Base-by-base conservation (phyloP, 192 early-diverging fungal genomes). In the Radiomyces spectabilis region DNA sequence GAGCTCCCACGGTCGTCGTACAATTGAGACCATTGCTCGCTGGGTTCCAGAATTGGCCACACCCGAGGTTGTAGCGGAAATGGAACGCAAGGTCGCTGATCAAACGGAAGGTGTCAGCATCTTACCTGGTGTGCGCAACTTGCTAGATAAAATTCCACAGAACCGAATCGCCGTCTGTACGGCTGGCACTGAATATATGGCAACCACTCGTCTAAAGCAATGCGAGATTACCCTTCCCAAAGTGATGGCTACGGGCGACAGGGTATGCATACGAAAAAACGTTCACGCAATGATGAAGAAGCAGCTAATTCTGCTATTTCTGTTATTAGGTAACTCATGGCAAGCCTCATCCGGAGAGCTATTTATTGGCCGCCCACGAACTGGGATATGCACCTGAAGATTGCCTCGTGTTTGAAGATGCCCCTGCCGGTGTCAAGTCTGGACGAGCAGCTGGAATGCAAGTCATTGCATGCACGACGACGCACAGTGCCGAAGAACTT, bases 361-460 rank as follows among this genome's bases (percentile, higher is more conserved):
- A 78, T 37, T 50, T 74, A 32, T 47, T 29, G 15, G 73, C 65
- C 0, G 73, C 66, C 5, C 35, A 56, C 5, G 53, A 52, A 5
- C 40, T 78, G 41, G 59, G 65, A 2, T 37, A 59, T 4, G 30
- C 49, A 31, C 33, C 63, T 2, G 35, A 51, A 21, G 73, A 78
- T 8, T 75, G 73, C 59, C 61, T 78, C 18, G 76, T 78, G 3
- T 69, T 78, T 69, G 76, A 78, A 45, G 76, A 78, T 52, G 70
- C 76, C 0, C 72, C 76, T 25, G 63, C 72, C 1, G 76, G 76
- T 24, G 64, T 78, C 29, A 39, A 59, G 4, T 66, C 76, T 5
- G 76, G 66, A 8, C 41, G 51, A 1, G 64, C 63, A 1, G 61
- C 69, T 2, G 76, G 70, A 9, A 75, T 71, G 44, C 50, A 54